Evolutionary conservation across 495 filamentous ascomycete species (phyloP), one percentile per base, ranked within the genome.

Genomic region (Recurvomyces mirabilis): DNA sequence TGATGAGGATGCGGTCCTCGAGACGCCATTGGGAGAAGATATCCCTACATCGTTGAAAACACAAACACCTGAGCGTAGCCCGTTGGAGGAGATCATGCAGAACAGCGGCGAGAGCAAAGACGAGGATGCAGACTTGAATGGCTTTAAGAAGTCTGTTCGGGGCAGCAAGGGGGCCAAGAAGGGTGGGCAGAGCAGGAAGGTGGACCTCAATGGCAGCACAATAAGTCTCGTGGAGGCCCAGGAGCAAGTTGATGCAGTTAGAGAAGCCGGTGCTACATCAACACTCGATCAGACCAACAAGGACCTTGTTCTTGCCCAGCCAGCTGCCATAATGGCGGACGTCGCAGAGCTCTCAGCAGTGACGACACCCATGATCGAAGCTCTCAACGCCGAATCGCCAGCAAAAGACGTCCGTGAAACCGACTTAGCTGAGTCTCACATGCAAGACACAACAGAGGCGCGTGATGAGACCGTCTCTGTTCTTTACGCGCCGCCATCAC

Each of bases 1-100:
- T 15, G 51, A 54, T 29, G 51, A 49, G 21, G 46, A 54, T 41
- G 51, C 12, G 10, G 24, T 46, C 5, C 46, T 49, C 5, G 46
- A 40, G 2, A 4, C 29, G 5, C 25, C 30, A 4, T 19, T 38
- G 4, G 24, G 25, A 12, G 33, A 24, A 6, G 41, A n/a, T n/a
- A n/a, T n/a, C n/a, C n/a, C n/a, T n/a, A n/a, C 34, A 19, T 6
- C 18, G 15, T 13, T n/a, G 13, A 32, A 20, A 15, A 11, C 18
- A n/a, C 17, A 38, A 22, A 49, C 46, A 10, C 51, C 46, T 1
- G 35, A 44, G 28, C 18, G 13, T 1, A 24, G 3, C 10, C 34
- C 46, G 7, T 29, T 54, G 9, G 46, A 20, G 14, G 40, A 46
- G 2, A 21, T 54, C 1, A 46, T 40, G 3, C 51, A 45, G 1